Conservation (phyloP, 768 basidiomycete species). For the Exidia glandulosa region DNA sequence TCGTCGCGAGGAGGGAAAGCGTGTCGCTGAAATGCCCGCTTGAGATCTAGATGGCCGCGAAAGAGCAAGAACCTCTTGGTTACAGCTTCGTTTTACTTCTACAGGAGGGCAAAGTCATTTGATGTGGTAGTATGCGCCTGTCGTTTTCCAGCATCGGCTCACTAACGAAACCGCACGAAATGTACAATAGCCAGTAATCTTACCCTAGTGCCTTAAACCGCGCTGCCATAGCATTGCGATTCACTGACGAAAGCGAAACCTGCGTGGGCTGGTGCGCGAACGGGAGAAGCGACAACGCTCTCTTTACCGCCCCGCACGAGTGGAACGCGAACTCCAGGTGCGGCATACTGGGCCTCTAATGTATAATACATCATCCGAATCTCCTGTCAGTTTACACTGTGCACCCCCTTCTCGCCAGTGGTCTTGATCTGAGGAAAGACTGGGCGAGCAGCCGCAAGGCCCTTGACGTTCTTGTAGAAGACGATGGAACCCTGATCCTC, state of each 20-base stretch:
- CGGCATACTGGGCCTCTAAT: no score
- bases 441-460: slow-evolving; percentile 13
- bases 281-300: not conserved
- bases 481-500: slow-evolving; percentile 26
- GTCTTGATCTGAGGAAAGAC: no score
- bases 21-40: not conserved
- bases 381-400: no score
- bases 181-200: not conserved
- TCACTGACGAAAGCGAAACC: not conserved
- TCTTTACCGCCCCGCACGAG: no score
- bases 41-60: not conserved
- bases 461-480: slow-evolving; percentile 23
- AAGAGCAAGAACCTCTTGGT: no score
- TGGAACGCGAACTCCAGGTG: no score
- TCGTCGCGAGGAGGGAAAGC: no score
- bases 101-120: no score
- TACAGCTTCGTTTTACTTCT: no score
- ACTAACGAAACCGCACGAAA: not conserved
- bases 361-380: no score
- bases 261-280: not conserved
- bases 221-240: not conserved
- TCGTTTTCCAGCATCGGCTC: not conserved
- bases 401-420: no score
- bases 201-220: no score
- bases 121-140: not conserved